Percentiles rank a stretch among this genome's conserved stretches.
These are phyloP conservation scores for Boletellus ananiceps DNA, from an alignment of 768 basidiomycete genomes.

Conservation along the genomic window DNA sequence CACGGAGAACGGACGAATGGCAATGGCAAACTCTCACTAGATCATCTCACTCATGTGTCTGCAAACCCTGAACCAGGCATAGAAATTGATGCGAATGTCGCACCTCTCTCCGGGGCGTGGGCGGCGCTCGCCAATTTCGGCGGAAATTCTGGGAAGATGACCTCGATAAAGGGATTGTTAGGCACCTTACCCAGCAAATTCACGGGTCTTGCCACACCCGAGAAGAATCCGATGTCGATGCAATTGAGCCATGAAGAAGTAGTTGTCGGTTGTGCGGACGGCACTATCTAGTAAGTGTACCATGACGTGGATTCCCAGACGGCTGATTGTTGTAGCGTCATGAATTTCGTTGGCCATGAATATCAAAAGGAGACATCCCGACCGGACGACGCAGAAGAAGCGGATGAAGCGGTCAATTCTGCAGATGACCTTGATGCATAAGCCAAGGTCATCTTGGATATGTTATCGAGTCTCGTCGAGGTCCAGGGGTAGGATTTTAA, in stretches of 20 bases:
- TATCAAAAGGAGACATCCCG: conserved; percentile 37
- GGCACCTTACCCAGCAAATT: conserved; percentile 67
- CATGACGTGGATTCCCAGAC: background rate
- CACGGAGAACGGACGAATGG: conserved; percentile 1
- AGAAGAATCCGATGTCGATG: conserved; percentile 95
- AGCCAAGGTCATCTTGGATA: background rate
- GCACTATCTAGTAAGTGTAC: conserved; percentile 77
- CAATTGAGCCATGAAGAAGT: conserved; percentile 88
- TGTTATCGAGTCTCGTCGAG: background rate
- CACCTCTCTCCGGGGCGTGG: conserved; percentile 75
- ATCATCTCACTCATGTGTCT: conserved; percentile 9
- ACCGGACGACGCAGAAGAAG: conserved; percentile 4
- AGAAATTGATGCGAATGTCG: conserved; percentile 61
- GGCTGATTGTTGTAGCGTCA: conserved; percentile 39
- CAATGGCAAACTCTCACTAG: conserved; percentile 3
- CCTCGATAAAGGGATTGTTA: conserved; percentile 49
- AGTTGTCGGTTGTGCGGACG: conserved; percentile 87
- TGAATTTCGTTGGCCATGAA: conserved; percentile 58
- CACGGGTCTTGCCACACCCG: conserved; percentile 74
- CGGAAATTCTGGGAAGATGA: conserved; percentile 28
- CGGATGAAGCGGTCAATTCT: conserved; percentile 12
- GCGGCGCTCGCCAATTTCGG: conserved; percentile 50
- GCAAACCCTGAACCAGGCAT: conserved; percentile 37
- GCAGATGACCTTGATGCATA: conserved; percentile 14
- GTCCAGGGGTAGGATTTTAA: background rate